Conservation (phyloP, 192 early-diverging fungal species). For the Thamnidium elegans region DNA sequence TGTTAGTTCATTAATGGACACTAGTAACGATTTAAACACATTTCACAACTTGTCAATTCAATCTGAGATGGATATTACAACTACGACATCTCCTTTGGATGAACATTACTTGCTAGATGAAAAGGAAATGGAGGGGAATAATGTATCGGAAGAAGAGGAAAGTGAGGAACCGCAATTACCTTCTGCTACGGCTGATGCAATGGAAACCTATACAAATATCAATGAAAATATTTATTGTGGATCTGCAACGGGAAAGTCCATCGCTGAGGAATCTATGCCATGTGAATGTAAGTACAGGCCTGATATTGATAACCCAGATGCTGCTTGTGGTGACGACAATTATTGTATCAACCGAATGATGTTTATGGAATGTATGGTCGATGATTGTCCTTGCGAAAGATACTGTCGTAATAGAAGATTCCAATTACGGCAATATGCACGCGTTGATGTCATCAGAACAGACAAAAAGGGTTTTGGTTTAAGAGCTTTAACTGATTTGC, state of each 20-base stretch:
- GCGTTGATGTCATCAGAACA: conserved; percentile 84
- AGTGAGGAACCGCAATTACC: conserved; percentile 19
- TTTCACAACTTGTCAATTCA: no score
- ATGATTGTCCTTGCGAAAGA: conserved; percentile 83
- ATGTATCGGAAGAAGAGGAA: not conserved
- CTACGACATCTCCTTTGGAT: not conserved
- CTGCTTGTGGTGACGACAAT: conserved; percentile 85
- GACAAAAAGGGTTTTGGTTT: conserved; percentile 96
- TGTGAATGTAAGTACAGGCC: conserved; percentile 78
- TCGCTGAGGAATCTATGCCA: conserved; percentile 68
- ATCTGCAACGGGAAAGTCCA: conserved; percentile 64
- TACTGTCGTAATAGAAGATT: conserved; percentile 93
- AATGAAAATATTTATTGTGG: conserved; percentile 68
- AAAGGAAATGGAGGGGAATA: no score
- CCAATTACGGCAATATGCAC: conserved; percentile 79
- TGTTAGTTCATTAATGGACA: no score
- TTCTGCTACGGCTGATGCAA: conserved; percentile 48
- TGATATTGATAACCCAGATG: conserved; percentile 52
- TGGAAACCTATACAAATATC: conserved; percentile 65
- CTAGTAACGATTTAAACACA: no score
- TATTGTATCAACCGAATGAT: conserved; percentile 93
- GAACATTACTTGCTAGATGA: not conserved
- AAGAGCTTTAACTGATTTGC: conserved; percentile 61
- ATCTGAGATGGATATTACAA: no score
- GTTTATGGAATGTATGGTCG: conserved; percentile 87